These are phyloP conservation scores for Kernera saxatilis DNA, from an alignment of 345 rosid genomes.

Conservation along the genomic window DNA sequence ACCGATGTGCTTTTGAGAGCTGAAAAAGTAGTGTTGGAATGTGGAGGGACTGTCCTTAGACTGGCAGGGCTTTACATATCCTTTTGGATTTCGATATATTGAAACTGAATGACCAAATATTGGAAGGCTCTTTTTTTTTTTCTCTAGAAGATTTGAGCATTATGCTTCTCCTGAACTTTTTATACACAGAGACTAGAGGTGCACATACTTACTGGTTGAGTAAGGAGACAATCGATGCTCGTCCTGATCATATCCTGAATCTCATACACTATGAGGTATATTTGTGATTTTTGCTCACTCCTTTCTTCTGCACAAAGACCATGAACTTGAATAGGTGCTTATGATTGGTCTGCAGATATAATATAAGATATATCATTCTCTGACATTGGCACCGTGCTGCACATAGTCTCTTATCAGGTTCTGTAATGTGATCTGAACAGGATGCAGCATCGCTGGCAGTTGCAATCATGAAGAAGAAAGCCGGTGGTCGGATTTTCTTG, in stretches of 20 bases:
- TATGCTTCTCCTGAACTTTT: slow-evolving; percentile 41
- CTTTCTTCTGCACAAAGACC: neutral
- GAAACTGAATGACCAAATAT: neutral
- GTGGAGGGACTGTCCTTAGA: slow-evolving; percentile 76
- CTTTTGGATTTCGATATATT: slow-evolving; percentile 33
- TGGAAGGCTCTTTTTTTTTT: neutral
- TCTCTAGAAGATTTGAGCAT: slow-evolving; percentile 7
- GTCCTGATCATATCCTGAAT: slow-evolving; percentile 90
- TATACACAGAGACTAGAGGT: slow-evolving; percentile 80
- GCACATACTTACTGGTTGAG: slow-evolving; percentile 84
- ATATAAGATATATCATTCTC: neutral
- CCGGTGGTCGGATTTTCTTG: slow-evolving; percentile 60
- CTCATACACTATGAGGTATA: slow-evolving; percentile 92
- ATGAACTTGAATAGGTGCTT: neutral
- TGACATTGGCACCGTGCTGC: neutral
- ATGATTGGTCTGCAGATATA: neutral
- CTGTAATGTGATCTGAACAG: slow-evolving; percentile 34
- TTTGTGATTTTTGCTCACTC: slow-evolving; percentile 1
- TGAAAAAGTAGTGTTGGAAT: slow-evolving; percentile 64
- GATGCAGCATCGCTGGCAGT: slow-evolving; percentile 91
- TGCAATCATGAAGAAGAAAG: slow-evolving; percentile 74
- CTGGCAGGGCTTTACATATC: slow-evolving; percentile 98
- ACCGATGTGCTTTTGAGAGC: slow-evolving; percentile 81
- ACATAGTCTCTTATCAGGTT: slow-evolving; percentile 6
- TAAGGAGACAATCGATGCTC: slow-evolving; percentile 63